Percentiles rank a stretch among this genome's conserved stretches.
Evolutionary conservation across 306 rosid genomes (phyloP).

Genomic region (Geum urbanum): DNA sequence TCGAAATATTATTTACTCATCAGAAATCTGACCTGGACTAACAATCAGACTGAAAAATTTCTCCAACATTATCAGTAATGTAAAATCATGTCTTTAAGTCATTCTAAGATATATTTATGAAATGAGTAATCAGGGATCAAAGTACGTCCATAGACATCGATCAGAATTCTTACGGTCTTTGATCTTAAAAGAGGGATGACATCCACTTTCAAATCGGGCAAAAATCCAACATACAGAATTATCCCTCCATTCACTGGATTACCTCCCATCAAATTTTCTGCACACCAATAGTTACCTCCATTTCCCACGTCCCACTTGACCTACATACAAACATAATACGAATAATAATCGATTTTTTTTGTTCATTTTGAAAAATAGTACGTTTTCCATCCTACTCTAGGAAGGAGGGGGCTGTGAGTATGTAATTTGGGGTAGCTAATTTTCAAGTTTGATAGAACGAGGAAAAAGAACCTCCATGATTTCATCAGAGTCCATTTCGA

Average conservation of each 20-base stretch:
- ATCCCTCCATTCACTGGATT: slow-evolving; percentile 34
- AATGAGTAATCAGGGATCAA: neutral
- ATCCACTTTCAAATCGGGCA: slow-evolving; percentile 59
- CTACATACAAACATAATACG: neutral
- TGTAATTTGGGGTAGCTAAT: neutral
- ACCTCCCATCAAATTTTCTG: neutral
- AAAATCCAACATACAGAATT: slow-evolving; percentile 44
- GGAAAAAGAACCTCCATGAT: slow-evolving; percentile 44
- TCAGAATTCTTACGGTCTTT: slow-evolving; percentile 20
- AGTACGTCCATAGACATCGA: neutral
- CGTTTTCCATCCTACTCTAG: too few relatives aligned
- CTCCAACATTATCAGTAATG: too few relatives aligned
- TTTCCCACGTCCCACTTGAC: slow-evolving; percentile 12
- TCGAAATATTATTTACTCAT: too few relatives aligned
- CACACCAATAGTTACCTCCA: neutral
- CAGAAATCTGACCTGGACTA: too few relatives aligned
- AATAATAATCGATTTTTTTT: too few relatives aligned
- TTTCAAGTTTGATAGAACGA: neutral
- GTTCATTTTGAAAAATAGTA: too few relatives aligned
- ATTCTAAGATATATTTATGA: neutral
- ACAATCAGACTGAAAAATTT: too few relatives aligned
- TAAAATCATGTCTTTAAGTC: too few relatives aligned
- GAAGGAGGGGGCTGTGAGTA: too few relatives aligned
- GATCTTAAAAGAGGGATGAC: slow-evolving; percentile 36
- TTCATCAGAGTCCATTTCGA: slow-evolving; percentile 41